These are phyloP conservation scores for Condylostoma magnum DNA, from an alignment of 169 alveolate species.

Conservation along the genomic window DNA sequence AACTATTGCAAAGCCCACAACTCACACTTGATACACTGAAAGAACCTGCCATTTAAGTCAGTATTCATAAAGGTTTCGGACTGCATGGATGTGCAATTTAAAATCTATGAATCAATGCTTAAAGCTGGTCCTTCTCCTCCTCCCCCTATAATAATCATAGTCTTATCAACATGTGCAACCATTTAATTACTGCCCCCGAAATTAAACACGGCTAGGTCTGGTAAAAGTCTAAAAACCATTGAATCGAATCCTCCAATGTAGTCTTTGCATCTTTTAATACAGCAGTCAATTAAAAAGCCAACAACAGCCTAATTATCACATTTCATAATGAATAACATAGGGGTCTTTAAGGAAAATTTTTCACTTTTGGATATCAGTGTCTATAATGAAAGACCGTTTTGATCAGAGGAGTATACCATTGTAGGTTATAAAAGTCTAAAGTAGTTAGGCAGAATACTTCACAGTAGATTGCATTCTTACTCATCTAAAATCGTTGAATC, in stretches of 20 bases:
- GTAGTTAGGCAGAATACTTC: neutral
- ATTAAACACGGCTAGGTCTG: neutral
- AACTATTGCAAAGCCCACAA: too few species aligned
- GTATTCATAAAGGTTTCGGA: neutral
- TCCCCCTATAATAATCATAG: neutral
- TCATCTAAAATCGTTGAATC: neutral
- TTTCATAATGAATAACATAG: neutral
- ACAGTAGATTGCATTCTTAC: neutral
- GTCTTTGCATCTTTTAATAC: neutral
- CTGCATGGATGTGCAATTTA: neutral
- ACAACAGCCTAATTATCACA: neutral
- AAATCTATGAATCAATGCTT: neutral
- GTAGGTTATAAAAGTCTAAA: neutral
- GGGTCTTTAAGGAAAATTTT: neutral
- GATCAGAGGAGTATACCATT: neutral
- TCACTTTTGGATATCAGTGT: neutral
- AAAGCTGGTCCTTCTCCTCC: slow-evolving; percentile 20
- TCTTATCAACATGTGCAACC: neutral
- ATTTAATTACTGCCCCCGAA: neutral
- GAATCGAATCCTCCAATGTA: neutral
- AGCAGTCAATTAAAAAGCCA: neutral
- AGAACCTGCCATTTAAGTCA: neutral
- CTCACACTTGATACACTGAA: too few species aligned
- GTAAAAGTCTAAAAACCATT: neutral
- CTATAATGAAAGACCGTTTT: neutral